Base-by-base conservation (phyloP, 1,284 basidiomycete genomes). In the Ceratobasidium sp. region DNA sequence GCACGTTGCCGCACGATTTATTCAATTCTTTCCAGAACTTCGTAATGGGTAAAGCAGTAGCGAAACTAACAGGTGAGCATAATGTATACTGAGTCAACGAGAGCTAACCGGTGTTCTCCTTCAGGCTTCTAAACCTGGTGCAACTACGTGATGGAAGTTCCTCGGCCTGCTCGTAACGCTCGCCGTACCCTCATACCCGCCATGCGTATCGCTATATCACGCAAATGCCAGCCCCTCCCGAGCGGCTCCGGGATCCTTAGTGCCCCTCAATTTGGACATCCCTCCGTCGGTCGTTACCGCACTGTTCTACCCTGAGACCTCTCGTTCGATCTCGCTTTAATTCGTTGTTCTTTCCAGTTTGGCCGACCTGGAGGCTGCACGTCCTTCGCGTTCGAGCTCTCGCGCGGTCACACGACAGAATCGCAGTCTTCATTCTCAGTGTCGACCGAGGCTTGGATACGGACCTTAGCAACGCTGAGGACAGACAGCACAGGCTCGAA, bases 321-420 rank as follows among this genome's bases (percentile, higher is more conserved):
- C 90, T 8, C 87, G 90, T 0, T 83, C 85, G 1, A 9, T 87
- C 24, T 89, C 89, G 1, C 84, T 94, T 15, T 88, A 91, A 31
- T 84, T 89, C 66, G 85, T 91, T 36, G 87, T 94, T 19, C 87
- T 94, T 57, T 90, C 90, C 1, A 91, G 91, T 78, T 87, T 94
- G 50, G 89, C 90, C 31, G 90, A 93, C 73, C 84, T 93, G 45
- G 93, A 94, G 81, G 81, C 82, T 1, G 83, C 86, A 65, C 90
- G 53, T 86, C 84, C 6, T 80, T 77, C n/a, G 73, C 81, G 48
- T 76, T 84, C 3, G 86, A 88, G 41, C 80, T 86, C 15, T 85
- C 89, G 83, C 87, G 85, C 79, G 80, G 31, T 47, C 82, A 17
- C 87, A 85, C 78, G 86, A 88, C 9, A 89, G 88, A 76, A 79